Conservation (phyloP, 129 eudicot genomes). For the sunflower (Helianthus annuus) region HanXRQr2.0-SUNRISE NC_035436.2:13209127-13209626, state of each 20-base stretch:
- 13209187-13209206: slow-evolving; percentile 60
- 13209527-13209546: no score
- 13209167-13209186: slow-evolving; percentile 57
- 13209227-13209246: slow-evolving; percentile 87
- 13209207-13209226: slow-evolving; percentile 69
- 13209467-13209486: no score
- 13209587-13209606: no score
- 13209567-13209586: no score
- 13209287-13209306: slow-evolving; percentile 44
- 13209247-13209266: slow-evolving; percentile 80
- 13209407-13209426: no score
- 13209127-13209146: slow-evolving; percentile 47
- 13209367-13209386: slow-evolving; percentile 38
- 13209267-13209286: slow-evolving; percentile 22
- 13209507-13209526: no score
- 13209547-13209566: no score
- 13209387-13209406: neutral
- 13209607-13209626: no score
- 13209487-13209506: no score
- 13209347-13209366: slow-evolving; percentile 11
- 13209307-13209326: neutral
- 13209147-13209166: slow-evolving; percentile 59
- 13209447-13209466: no score
- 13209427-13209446: neutral
- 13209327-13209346: neutral